Percentiles rank a stretch among this genome's conserved stretches.
Conservation (phyloP, 768 basidiomycete species). For the Xanthoconium purpureum region DNA sequence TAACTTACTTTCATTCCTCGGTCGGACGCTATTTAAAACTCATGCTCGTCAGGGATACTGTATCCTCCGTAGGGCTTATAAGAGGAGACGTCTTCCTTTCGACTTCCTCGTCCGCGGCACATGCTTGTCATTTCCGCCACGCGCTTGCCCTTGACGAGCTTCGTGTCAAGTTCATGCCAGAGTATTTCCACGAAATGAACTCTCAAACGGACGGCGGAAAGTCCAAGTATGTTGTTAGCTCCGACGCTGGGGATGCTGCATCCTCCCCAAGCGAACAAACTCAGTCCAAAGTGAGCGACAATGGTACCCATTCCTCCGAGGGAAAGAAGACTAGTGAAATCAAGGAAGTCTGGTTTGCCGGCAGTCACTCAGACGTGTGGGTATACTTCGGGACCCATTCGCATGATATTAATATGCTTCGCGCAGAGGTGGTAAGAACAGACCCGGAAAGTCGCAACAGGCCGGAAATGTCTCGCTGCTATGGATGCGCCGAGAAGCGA, state of each 20-base stretch:
- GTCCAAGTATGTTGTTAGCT: conserved; percentile 11
- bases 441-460: conserved; percentile 19
- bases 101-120: background rate
- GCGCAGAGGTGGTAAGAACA: conserved; percentile 23
- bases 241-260: background rate
- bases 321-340: conserved; percentile 23
- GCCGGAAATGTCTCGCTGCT: conserved; percentile 27
- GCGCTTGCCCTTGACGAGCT: conserved; percentile 15
- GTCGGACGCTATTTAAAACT: background rate
- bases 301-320: background rate
- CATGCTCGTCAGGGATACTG: conserved; percentile 6
- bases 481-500: conserved; percentile 36
- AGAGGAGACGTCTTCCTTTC: conserved; percentile 6
- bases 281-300: background rate
- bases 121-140: conserved; percentile 15
- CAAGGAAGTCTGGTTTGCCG: conserved; percentile 71
- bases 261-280: background rate
- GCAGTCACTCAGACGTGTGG: conserved; percentile 38
- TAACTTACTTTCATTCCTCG: background rate
- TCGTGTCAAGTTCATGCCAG: conserved; percentile 47
- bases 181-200: conserved; percentile 32
- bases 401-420: background rate
- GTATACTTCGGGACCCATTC: background rate
- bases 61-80: conserved; percentile 10
- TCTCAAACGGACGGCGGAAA: conserved; percentile 11